Evolutionary conservation across 441 rosid species (phyloP), one percentile per base, ranked within the genome.

Genomic region (Gossypium davidsonii): DNA sequence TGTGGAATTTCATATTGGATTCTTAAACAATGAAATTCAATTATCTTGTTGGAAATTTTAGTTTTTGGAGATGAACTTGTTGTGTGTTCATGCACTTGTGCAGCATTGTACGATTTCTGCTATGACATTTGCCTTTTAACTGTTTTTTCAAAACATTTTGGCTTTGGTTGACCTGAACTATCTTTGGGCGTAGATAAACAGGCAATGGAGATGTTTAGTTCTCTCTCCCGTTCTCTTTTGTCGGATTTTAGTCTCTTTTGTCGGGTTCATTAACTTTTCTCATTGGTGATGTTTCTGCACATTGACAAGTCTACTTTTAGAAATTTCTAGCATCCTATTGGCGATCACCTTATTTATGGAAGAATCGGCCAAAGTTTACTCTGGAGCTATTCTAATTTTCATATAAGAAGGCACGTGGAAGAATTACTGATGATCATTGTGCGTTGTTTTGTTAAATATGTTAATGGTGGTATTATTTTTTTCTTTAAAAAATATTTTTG

Each of bases 371-470:
- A 4, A 67, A 28, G 26, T 28, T 17, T 46, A 46, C 20, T 66
- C 25, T 28, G 14, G 46, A 28, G 52, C 25, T 51, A 51, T 28
- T 51, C 46, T 49, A 49, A 26, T 51, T 46, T 26, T 42, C 15
- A 10, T 26, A 48, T 67, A 67, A 51, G 72, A 67, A 52, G 72
- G 23, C 72, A 51, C 25, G 72, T 15, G 34, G 59, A 28, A 51
- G 46, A 51, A 4, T 51, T 51, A 34, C 44, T 2, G 10, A 67
- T 51, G 59, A 67, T 51, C 42, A 21, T 67, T 26, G 44, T 0
- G 14, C 46, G 15, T 51, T 12, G 52, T 67, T 49, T 67, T 56
- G 71, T 49, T 51, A 28, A 26, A 26, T n/a, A 15, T 15, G 59
- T 49, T 67, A 17, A 4, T 51, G 46, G 59, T 3, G 28, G 59